A percentile compares a stretch with the other conserved stretches of the same genome.
Conservation (phyloP, 2,329 filamentous ascomycete species). For the Aspergillus sojae region DNA sequence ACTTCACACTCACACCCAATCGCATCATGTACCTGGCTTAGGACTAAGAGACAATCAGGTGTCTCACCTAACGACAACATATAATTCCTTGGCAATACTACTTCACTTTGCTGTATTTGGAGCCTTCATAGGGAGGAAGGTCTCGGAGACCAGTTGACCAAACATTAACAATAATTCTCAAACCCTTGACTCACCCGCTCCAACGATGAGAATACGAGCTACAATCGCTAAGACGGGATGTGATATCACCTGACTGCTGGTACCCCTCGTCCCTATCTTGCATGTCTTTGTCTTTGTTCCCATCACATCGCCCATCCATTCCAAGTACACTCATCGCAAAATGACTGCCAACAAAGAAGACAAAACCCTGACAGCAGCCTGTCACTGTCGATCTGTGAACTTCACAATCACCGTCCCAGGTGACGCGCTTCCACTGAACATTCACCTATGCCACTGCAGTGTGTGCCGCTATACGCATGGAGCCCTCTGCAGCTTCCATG, state of each 20-base stretch:
- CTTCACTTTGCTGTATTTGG: neutral
- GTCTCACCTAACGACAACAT: neutral
- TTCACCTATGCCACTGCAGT: conserved; percentile 49
- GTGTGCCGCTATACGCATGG: conserved; percentile 48
- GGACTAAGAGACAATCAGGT: neutral
- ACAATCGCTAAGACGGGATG: neutral
- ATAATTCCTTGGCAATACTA: neutral
- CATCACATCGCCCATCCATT: neutral
- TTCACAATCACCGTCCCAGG: conserved; percentile 40
- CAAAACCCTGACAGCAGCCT: conserved; percentile 25
- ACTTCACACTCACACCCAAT: neutral
- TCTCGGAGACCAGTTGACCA: neutral
- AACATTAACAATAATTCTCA: neutral
- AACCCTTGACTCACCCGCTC: neutral
- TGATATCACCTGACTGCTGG: neutral
- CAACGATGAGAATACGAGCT: neutral
- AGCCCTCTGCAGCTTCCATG: conserved; percentile 30
- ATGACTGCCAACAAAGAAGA: neutral
- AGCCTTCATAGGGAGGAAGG: neutral
- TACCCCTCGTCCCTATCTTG: neutral
- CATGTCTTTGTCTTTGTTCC: neutral
- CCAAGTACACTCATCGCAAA: neutral
- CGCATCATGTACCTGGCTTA: neutral
- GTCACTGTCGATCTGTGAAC: conserved; percentile 27
- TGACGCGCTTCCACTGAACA: conserved; percentile 39